A percentile compares a stretch with the other conserved stretches of the same genome.
phyloP scores from a whole-genome alignment of 1,284 basidiomycete species.

The Blastosporella zonata region DNA sequence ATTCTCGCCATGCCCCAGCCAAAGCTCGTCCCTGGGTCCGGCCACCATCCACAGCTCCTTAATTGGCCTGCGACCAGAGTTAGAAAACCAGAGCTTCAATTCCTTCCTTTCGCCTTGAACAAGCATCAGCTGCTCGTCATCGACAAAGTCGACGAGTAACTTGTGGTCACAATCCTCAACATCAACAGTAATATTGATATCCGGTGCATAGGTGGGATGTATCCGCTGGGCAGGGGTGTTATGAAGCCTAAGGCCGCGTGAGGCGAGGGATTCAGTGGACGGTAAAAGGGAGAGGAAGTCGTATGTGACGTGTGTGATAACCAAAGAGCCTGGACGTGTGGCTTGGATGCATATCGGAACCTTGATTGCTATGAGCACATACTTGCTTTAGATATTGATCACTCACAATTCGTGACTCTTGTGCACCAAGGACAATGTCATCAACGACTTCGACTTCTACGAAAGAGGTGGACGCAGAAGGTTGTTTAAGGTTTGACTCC shows the following conservation, averaged over 20 bases:
- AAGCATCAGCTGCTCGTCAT: conserved; percentile 48
- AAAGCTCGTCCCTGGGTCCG: conserved; percentile 60
- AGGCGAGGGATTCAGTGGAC: conserved; percentile 55
- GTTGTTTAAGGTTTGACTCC: conserved; percentile 33
- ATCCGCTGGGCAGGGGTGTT: conserved; percentile 68
- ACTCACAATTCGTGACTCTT: conserved; percentile 58
- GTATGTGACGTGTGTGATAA: conserved; percentile 55
- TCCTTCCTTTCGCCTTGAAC: conserved; percentile 60
- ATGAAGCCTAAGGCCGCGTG: conserved; percentile 65
- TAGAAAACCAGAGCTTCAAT: conserved; percentile 56
- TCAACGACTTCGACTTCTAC: conserved; percentile 58
- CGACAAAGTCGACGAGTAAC: conserved; percentile 53
- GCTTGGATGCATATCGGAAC: conserved; percentile 61
- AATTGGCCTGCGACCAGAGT: conserved; percentile 54
- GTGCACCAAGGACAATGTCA: conserved; percentile 53
- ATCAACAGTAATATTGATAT: conserved; percentile 51
- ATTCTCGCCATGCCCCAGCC: conserved; percentile 33
- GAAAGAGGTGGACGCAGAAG: conserved; percentile 34
- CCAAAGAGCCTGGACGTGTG: conserved; percentile 47
- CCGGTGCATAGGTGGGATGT: conserved; percentile 61
- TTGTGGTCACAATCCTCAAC: conserved; percentile 61
- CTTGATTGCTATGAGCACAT: conserved; percentile 31
- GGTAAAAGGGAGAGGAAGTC: conserved; percentile 68
- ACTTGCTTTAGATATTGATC: not conserved
- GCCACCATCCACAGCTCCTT: conserved; percentile 67